phyloP scores from a whole-genome alignment of 2,329 filamentous ascomycete genomes.

The Dothistroma pini region DNA sequence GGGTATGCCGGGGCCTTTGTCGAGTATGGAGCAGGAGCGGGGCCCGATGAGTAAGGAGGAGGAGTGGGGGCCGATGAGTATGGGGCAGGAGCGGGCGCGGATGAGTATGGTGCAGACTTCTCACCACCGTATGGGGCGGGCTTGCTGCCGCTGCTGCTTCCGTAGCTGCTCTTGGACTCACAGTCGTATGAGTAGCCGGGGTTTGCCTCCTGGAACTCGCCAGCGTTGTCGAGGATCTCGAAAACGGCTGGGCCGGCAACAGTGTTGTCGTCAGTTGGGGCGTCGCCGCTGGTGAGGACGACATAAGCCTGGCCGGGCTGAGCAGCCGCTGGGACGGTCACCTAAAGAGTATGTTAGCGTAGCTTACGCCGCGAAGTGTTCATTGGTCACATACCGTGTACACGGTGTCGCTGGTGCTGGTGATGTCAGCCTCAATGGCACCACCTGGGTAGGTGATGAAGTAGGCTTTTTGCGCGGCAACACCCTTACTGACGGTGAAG shows the following conservation, averaged over 20 bases:
- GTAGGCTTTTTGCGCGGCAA: slow-evolving; percentile 20
- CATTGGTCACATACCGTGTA: neutral
- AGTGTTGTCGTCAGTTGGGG: slow-evolving; percentile 28
- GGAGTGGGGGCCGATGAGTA: neutral
- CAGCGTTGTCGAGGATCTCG: slow-evolving; percentile 19
- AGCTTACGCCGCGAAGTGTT: too few relatives aligned
- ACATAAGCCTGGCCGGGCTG: slow-evolving; percentile 29
- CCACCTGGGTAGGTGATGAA: slow-evolving; percentile 28
- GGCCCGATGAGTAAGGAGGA: neutral
- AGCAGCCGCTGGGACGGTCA: slow-evolving; percentile 18
- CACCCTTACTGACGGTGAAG: slow-evolving; percentile 20
- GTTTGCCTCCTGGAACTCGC: neutral
- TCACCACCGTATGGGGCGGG: too few relatives aligned
- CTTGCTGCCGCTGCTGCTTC: neutral
- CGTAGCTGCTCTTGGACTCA: neutral
- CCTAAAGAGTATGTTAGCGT: neutral
- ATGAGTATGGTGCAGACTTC: too few relatives aligned
- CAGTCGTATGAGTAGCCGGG: neutral
- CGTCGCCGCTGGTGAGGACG: slow-evolving; percentile 23
- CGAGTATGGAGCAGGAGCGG: neutral
- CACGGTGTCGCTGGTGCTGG: slow-evolving; percentile 13
- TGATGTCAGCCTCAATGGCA: slow-evolving; percentile 23
- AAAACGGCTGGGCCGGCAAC: slow-evolving; percentile 31
- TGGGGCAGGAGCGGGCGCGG: neutral
- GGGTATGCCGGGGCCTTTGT: neutral